A percentile compares a stretch with the other conserved stretches of the same genome.
Evolutionary conservation across 192 early-diverging fungal genomes (phyloP).

Genomic region (Coemansia sp.): DNA sequence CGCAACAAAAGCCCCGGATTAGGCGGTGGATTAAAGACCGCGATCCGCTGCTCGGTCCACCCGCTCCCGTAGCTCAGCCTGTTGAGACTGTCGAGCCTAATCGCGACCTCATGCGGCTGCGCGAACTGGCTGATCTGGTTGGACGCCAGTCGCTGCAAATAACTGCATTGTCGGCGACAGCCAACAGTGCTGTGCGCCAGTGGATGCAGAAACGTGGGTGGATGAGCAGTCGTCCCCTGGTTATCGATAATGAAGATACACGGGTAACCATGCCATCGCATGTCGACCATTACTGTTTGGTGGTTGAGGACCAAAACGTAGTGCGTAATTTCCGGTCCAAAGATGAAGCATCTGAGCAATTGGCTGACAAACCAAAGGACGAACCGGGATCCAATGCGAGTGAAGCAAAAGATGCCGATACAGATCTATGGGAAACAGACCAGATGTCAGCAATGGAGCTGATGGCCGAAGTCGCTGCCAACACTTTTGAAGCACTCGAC

Average conservation of each 20-base stretch:
- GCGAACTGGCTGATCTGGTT: slow-evolving; percentile 1
- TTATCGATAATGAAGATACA: slow-evolving; percentile 10
- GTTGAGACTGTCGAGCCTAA: neutral
- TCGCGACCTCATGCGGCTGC: neutral
- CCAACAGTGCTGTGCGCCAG: slow-evolving; percentile 11
- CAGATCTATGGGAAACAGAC: neutral
- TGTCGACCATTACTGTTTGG: slow-evolving; percentile 38
- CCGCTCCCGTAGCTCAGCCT: neutral
- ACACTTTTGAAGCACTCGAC: slow-evolving; percentile 19
- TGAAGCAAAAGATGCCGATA: neutral
- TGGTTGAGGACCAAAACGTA: slow-evolving; percentile 27
- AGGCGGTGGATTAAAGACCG: slow-evolving; percentile 12
- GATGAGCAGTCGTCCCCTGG: slow-evolving; percentile 8
- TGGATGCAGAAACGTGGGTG: slow-evolving; percentile 36
- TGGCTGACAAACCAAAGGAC: neutral
- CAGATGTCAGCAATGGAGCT: slow-evolving; percentile 20
- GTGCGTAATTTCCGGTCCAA: slow-evolving; percentile 36
- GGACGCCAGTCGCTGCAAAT: slow-evolving; percentile 24
- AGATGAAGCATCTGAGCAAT: neutral
- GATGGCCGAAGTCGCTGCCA: slow-evolving; percentile 39
- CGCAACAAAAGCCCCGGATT: neutral
- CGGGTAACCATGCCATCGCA: neutral
- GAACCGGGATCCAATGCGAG: too few species aligned
- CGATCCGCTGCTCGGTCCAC: neutral
- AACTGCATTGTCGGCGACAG: slow-evolving; percentile 32